phyloP scores from a whole-genome alignment of 2,329 filamentous ascomycete species.

The Lachnellula subtilissima region DNA sequence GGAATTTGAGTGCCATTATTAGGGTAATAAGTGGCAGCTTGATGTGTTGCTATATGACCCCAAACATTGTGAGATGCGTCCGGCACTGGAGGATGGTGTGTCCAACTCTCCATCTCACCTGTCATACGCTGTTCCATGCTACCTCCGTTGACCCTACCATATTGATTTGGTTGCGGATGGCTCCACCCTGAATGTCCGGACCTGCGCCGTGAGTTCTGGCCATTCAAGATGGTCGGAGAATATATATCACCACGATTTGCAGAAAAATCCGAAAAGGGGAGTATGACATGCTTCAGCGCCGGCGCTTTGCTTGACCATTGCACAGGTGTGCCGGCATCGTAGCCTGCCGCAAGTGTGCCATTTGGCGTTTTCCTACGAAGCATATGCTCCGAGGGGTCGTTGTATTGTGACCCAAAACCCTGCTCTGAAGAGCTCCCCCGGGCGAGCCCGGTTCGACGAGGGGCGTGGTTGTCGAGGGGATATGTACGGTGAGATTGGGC shows the following conservation, averaged over 20 bases:
- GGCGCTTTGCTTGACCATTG: slow-evolving; percentile 70
- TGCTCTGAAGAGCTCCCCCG: slow-evolving; percentile 9
- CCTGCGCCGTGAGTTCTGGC: slow-evolving; percentile 17
- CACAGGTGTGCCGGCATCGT: slow-evolving; percentile 70
- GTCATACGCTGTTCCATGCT: slow-evolving; percentile 9
- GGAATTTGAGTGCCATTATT: slow-evolving; percentile 46
- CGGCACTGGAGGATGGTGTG: slow-evolving; percentile 20
- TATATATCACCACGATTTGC: slow-evolving; percentile 9
- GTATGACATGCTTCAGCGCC: slow-evolving; percentile 75
- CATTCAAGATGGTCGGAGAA: slow-evolving; percentile 5
- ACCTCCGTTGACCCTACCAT: slow-evolving; percentile 3
- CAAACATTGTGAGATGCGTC: slow-evolving; percentile 20
- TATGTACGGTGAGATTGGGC: slow-evolving; percentile 23
- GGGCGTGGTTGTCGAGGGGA: slow-evolving; percentile 22
- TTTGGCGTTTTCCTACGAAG: slow-evolving; percentile 88
- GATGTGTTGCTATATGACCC: slow-evolving; percentile 24
- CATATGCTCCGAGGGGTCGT: slow-evolving; percentile 60
- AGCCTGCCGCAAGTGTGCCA: slow-evolving; percentile 87
- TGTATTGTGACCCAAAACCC: slow-evolving; percentile 21
- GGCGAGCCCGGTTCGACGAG: slow-evolving; percentile 12
- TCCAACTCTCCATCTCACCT: slow-evolving; percentile 16
- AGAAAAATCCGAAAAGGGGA: slow-evolving; percentile 50
- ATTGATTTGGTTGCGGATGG: slow-evolving; percentile 22
- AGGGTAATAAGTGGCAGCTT: slow-evolving; percentile 22
- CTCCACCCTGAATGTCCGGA: slow-evolving; percentile 19